phyloP scores from a whole-genome alignment of 768 basidiomycete genomes.

The Boletales sp. region DNA sequence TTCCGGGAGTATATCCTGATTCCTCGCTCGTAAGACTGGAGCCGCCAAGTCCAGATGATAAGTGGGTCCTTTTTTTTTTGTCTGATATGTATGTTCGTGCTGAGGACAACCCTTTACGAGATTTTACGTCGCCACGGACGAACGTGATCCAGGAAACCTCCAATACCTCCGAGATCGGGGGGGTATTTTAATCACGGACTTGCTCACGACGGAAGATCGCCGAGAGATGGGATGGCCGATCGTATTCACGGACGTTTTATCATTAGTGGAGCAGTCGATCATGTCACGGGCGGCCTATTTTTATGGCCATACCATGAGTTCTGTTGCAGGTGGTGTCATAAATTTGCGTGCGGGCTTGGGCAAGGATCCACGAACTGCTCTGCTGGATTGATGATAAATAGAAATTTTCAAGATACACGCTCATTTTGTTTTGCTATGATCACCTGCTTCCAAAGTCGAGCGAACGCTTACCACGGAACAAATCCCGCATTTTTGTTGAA shows the following conservation, averaged over 20 bases:
- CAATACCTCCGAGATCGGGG: slow-evolving; percentile 33
- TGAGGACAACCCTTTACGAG: slow-evolving; percentile 8
- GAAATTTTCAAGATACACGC: too few species aligned
- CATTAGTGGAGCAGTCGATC: slow-evolving; percentile 40
- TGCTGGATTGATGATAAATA: slow-evolving; percentile 27
- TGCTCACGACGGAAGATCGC: slow-evolving; percentile 40
- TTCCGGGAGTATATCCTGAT: slow-evolving; percentile 20
- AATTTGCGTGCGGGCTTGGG: slow-evolving; percentile 40
- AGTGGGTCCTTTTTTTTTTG: slow-evolving; percentile 12
- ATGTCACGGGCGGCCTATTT: slow-evolving; percentile 37
- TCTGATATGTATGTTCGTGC: slow-evolving; percentile 1
- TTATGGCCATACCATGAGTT: slow-evolving; percentile 40
- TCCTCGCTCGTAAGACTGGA: slow-evolving; percentile 18
- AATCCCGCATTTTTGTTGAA: slow-evolving; percentile 16
- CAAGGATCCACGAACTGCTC: slow-evolving; percentile 36
- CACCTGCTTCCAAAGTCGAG: too few species aligned
- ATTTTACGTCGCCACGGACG: slow-evolving; percentile 40
- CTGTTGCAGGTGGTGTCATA: slow-evolving; percentile 39
- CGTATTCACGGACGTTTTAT: slow-evolving; percentile 42
- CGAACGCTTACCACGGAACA: too few species aligned
- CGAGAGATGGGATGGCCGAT: slow-evolving; percentile 40
- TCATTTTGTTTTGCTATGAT: too few species aligned
- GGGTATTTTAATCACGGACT: slow-evolving; percentile 39
- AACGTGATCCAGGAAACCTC: slow-evolving; percentile 35
- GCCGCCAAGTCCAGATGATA: slow-evolving; percentile 23